Percentiles rank a stretch among this genome's conserved stretches.
phyloP scores from a whole-genome alignment of 202 grass and related monocot genomes.

The Digitaria exilis region DNA sequence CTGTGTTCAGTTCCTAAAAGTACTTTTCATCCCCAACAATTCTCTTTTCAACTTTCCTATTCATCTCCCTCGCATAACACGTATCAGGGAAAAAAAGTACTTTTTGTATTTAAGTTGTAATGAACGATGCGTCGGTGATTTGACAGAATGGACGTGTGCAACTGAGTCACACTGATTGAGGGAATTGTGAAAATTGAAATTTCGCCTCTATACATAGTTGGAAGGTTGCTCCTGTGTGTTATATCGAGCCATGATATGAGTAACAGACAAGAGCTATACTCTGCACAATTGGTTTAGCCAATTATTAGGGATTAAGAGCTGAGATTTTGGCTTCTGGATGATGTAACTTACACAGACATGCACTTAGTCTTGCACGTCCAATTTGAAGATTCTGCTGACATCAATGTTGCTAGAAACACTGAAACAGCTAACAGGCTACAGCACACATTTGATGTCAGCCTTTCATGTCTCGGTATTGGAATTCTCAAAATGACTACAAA shows the following conservation, averaged over 20 bases:
- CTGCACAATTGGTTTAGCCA: not conserved
- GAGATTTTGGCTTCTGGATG: conserved; percentile 2
- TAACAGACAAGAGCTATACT: not conserved
- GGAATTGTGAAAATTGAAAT: not conserved
- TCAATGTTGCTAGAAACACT: not conserved
- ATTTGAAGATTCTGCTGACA: not conserved
- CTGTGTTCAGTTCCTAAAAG: too few relatives aligned
- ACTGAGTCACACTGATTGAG: not conserved
- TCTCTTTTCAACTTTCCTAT: too few relatives aligned
- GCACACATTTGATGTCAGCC: not conserved
- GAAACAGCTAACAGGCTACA: not conserved
- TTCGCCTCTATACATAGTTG: not conserved
- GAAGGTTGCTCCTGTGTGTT: not conserved
- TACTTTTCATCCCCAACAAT: too few relatives aligned
- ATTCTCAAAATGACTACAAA: conserved; percentile 18
- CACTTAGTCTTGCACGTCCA: not conserved
- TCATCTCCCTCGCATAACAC: too few relatives aligned
- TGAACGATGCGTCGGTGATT: not conserved
- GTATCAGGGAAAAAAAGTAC: too few relatives aligned
- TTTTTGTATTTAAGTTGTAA: not conserved
- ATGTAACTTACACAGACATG: not conserved
- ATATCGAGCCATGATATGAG: not conserved
- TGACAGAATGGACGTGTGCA: not conserved
- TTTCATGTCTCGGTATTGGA: conserved; percentile 1
- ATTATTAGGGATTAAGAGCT: not conserved